Conservation (phyloP, 192 early-diverging fungal genomes). For the Jimgerdemannia flammicorona region DNA sequence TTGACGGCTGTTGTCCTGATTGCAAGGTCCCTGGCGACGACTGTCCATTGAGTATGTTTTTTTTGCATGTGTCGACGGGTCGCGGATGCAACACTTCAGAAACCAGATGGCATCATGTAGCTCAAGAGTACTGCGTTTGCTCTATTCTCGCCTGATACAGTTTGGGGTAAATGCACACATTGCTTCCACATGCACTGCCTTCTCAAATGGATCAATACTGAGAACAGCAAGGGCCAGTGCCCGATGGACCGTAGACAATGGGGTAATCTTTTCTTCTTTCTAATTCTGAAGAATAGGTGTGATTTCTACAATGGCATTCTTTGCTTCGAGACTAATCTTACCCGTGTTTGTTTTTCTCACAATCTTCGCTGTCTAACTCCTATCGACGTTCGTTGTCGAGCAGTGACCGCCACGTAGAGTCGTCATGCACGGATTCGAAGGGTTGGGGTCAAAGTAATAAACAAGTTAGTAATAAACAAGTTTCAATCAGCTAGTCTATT, state of each 20-base stretch:
- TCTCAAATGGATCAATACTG: constrained; percentile 71
- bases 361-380: too few species aligned
- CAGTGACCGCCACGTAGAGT: too few species aligned
- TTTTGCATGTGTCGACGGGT: background rate
- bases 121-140: too few species aligned
- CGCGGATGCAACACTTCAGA: background rate
- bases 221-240: constrained; percentile 71
- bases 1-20: constrained; percentile 81
- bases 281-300: too few species aligned
- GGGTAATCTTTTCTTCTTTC: constrained; percentile 33
- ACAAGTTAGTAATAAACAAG: too few species aligned
- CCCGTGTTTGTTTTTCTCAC: too few species aligned
- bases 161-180: constrained; percentile 90
- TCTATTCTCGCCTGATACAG: constrained; percentile 21
- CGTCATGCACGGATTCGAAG: too few species aligned
- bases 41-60: constrained; percentile 64
- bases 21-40: constrained; percentile 88
- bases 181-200: constrained; percentile 96
- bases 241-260: constrained; percentile 87
- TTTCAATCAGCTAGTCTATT: too few species aligned
- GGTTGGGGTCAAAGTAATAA: too few species aligned
- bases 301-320: too few species aligned
- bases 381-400: too few species aligned
- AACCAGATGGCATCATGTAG: background rate
- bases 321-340: too few species aligned